Evolutionary conservation across 805 yeast genomes (phyloP).

Genomic region (Lachancea waltii): DNA sequence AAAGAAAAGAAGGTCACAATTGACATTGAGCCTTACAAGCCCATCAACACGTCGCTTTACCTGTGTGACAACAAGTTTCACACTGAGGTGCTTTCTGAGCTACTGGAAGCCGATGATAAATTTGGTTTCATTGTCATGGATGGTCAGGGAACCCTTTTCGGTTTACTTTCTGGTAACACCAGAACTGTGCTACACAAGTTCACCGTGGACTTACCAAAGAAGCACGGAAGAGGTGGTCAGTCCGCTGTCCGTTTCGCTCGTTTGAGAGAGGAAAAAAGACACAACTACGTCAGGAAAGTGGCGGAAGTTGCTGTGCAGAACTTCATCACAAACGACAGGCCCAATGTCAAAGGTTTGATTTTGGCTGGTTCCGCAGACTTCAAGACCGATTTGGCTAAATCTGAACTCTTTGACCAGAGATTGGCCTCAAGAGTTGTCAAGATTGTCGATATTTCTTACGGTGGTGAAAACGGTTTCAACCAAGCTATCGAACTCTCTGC

Average conservation of each 20-base stretch:
- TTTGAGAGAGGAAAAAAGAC: slow-evolving; percentile 98
- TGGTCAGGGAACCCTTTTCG: slow-evolving; percentile 97
- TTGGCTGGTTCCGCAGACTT: slow-evolving; percentile 99
- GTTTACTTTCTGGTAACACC: slow-evolving; percentile 92
- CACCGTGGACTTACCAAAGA: slow-evolving; percentile 95
- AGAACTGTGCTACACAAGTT: slow-evolving; percentile 95
- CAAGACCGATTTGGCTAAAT: slow-evolving; percentile 86
- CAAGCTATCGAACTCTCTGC: slow-evolving; percentile 98
- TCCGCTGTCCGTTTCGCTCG: slow-evolving; percentile 99
- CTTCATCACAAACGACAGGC: slow-evolving; percentile 91
- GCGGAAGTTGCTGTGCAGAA: slow-evolving; percentile 98
- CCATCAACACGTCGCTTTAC: slow-evolving; percentile 94
- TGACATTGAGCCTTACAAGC: slow-evolving; percentile 98
- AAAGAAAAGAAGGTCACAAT: slow-evolving; percentile 94
- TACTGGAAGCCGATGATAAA: slow-evolving; percentile 90
- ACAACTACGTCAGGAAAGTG: slow-evolving; percentile 95
- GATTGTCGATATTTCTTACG: slow-evolving; percentile 94
- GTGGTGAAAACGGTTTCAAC: slow-evolving; percentile 99
- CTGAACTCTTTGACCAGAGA: slow-evolving; percentile 90
- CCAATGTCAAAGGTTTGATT: slow-evolving; percentile 87
- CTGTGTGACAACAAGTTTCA: slow-evolving; percentile 98
- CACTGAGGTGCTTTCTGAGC: slow-evolving; percentile 91
- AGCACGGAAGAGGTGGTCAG: slow-evolving; percentile 99
- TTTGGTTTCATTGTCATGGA: slow-evolving; percentile 99
- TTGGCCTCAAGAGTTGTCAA: slow-evolving; percentile 80